phyloP scores from a whole-genome alignment of 116 monocot genomes.

The Trichopus zeylanicus region DNA sequence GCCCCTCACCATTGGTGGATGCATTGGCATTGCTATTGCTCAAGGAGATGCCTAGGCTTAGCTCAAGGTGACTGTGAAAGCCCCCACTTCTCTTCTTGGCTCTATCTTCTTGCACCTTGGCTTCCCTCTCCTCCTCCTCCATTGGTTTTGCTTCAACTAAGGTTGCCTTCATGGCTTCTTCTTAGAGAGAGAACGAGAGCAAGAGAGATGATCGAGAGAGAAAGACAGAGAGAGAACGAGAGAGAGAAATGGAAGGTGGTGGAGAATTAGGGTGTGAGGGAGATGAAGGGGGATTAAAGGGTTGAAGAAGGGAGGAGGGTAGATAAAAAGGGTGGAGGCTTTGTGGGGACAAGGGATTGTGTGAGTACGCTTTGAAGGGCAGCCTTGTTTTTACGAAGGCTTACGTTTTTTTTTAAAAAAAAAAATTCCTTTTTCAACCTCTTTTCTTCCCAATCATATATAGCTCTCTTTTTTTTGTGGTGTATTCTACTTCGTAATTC shows the following conservation, averaged over 20 bases:
- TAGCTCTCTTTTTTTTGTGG: no score
- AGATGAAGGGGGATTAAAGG: not conserved
- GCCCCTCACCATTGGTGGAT: not conserved
- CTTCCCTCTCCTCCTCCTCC: no score
- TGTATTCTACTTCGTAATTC: no score
- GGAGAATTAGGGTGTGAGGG: conserved; percentile 1
- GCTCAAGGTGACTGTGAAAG: conserved; percentile 32
- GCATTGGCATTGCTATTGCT: conserved; percentile 5
- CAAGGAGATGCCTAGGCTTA: conserved; percentile 50
- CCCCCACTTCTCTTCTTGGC: conserved; percentile 1
- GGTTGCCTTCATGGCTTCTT: not conserved
- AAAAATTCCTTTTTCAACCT: not conserved
- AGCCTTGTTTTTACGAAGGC: not conserved
- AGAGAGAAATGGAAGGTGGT: not conserved
- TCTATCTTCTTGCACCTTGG: conserved; percentile 12
- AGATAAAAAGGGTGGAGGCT: conserved; percentile 19
- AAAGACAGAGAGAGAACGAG: not conserved
- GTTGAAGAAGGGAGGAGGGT: conserved; percentile 2
- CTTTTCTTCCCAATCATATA: not conserved
- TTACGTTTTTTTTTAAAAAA: no score
- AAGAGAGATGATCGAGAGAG: not conserved
- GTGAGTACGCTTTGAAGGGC: conserved; percentile 4
- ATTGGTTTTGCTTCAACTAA: no score
- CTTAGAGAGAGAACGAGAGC: not conserved
- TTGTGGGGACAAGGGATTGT: conserved; percentile 16